These are phyloP conservation scores for Hypsizygus marmoreus DNA, from an alignment of 768 basidiomycete genomes.

Conservation along the genomic window DNA sequence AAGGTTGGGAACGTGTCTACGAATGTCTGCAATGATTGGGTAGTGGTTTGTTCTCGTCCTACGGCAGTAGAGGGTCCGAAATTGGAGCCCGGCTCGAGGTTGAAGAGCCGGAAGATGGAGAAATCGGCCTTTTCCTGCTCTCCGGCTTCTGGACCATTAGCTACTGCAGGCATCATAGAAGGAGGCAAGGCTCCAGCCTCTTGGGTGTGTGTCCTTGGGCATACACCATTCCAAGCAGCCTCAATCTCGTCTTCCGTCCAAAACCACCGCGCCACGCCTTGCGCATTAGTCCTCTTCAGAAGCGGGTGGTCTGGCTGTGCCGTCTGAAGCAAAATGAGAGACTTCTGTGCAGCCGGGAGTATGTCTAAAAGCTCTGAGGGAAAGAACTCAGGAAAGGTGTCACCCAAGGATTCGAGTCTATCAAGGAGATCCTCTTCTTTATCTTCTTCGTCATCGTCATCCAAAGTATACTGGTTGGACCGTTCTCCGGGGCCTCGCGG, in stretches of 20 bases:
- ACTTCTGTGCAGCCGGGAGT: constrained; percentile 67
- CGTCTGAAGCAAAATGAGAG: constrained; percentile 61
- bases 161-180: neutral
- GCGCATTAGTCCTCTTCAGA: constrained; percentile 32
- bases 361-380: constrained; percentile 48
- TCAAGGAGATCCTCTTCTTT: constrained; percentile 43
- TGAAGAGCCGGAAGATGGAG: constrained; percentile 55
- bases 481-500: constrained; percentile 24
- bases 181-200: neutral
- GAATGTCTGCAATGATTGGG: constrained; percentile 43
- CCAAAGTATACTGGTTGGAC: constrained; percentile 33
- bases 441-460: constrained; percentile 39
- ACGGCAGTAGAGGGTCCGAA: constrained; percentile 20
- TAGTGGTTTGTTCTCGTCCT: constrained; percentile 3
- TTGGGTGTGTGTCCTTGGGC: neutral
- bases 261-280: constrained; percentile 52
- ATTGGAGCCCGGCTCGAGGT: constrained; percentile 62
- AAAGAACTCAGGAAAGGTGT: constrained; percentile 67
- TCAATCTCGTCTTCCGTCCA: constrained; percentile 61
- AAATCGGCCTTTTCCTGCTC: constrained; percentile 36
- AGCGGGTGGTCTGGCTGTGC: constrained; percentile 68
- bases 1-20: constrained; percentile 56
- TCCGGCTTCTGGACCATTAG: neutral
- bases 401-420: constrained; percentile 35
- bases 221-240: constrained; percentile 42